Evolutionary conservation across 1,284 basidiomycete species (phyloP).

Genomic region (Cryptococcus wingfieldii): DNA sequence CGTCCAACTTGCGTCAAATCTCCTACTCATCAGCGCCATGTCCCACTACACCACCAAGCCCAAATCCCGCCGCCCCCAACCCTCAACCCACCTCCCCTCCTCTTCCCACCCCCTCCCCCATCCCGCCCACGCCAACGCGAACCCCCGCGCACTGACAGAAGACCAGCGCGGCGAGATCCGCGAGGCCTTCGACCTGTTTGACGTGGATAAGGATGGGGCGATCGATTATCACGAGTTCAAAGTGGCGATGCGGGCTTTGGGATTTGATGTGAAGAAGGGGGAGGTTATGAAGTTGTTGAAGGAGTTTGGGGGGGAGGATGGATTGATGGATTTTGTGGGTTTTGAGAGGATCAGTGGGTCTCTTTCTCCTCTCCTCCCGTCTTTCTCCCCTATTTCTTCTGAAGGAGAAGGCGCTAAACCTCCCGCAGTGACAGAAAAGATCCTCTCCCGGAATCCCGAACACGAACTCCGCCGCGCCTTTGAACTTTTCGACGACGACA

Average conservation of each 20-base stretch:
- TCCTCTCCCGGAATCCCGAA: slow-evolving; percentile 89
- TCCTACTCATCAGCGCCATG: slow-evolving; percentile 1
- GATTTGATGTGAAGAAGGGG: slow-evolving; percentile 96
- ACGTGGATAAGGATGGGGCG: slow-evolving; percentile 96
- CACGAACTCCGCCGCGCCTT: slow-evolving; percentile 95
- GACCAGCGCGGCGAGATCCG: slow-evolving; percentile 97
- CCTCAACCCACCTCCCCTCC: not conserved
- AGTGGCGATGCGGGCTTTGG: slow-evolving; percentile 95
- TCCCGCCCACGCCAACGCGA: not conserved
- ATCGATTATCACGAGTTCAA: slow-evolving; percentile 98
- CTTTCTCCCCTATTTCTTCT: too few species aligned
- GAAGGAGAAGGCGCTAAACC: not conserved
- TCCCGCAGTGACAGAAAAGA: slow-evolving; percentile 80
- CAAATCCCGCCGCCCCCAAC: slow-evolving; percentile 8
- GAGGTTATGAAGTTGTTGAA: slow-evolving; percentile 93
- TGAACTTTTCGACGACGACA: slow-evolving; percentile 93
- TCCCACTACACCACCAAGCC: slow-evolving; percentile 13
- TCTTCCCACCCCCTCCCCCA: not conserved
- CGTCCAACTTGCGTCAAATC: not conserved
- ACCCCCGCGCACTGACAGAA: slow-evolving; percentile 61
- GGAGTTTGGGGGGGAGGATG: slow-evolving; percentile 84
- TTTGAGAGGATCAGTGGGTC: slow-evolving; percentile 93
- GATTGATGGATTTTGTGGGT: slow-evolving; percentile 90
- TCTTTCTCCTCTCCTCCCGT: not conserved
- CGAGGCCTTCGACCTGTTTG: slow-evolving; percentile 98